These are phyloP conservation scores for Barbarea vulgaris DNA, from an alignment of 345 rosid species.

Conservation along the genomic window DNA sequence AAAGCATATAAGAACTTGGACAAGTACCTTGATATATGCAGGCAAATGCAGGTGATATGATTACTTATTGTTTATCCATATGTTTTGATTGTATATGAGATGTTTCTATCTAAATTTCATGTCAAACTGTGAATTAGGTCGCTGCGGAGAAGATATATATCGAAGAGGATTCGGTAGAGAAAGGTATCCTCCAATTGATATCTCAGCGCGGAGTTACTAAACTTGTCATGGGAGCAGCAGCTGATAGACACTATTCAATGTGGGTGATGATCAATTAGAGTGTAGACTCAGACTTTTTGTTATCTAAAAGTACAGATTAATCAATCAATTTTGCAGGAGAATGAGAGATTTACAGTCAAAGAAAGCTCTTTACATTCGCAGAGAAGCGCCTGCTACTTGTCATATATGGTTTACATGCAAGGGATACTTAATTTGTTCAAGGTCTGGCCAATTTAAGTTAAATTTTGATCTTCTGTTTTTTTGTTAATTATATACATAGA, in stretches of 20 bases:
- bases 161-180: conserved; percentile 59
- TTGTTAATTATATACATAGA: background rate
- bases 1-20: conserved; percentile 53
- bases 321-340: conserved; percentile 50
- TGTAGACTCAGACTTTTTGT: background rate
- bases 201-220: conserved; percentile 49
- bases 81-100: background rate
- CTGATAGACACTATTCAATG: conserved; percentile 62
- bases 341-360: conserved; percentile 62
- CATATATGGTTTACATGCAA: conserved; percentile 75
- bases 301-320: background rate
- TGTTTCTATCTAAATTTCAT: background rate
- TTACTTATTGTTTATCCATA: background rate
- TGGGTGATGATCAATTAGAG: conserved; percentile 34
- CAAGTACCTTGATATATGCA: conserved; percentile 55
- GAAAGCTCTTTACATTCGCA: conserved; percentile 59
- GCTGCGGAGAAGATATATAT: conserved; percentile 53
- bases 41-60: conserved; percentile 64
- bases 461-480: background rate
- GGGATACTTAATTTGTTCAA: conserved; percentile 52
- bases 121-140: conserved; percentile 48
- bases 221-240: conserved; percentile 91
- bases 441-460: conserved; percentile 44
- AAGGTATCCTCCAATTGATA: conserved; percentile 64
- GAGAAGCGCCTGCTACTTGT: conserved; percentile 65